phyloP scores from a whole-genome alignment of 2,329 filamentous ascomycete genomes.

The Penicillium aurantiogriseum region DNA sequence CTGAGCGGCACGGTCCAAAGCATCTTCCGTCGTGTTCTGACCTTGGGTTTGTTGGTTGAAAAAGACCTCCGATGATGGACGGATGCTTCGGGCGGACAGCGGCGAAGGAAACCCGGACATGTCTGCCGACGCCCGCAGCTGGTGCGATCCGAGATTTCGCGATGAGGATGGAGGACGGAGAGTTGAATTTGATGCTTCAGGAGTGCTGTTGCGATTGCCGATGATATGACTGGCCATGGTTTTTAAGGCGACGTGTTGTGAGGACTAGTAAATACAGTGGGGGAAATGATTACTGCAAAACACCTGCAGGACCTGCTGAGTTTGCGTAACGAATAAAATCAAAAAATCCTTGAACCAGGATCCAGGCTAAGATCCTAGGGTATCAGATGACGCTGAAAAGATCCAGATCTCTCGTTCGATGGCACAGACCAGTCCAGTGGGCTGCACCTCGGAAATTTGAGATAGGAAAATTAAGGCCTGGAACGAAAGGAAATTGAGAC shows the following conservation, averaged over 20 bases:
- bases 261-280: conserved; percentile 35
- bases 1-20: conserved; percentile 88
- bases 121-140: conserved; percentile 91
- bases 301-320: conserved; percentile 82
- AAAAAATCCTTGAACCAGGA: conserved; percentile 20
- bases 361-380: conserved; percentile 18
- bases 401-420: conserved; percentile 32
- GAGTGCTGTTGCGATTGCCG: conserved; percentile 94
- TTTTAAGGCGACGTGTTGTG: conserved; percentile 20
- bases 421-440: conserved; percentile 48
- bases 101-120: conserved; percentile 80
- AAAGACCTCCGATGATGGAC: conserved; percentile 88
- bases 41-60: conserved; percentile 74
- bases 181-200: conserved; percentile 78
- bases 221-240: conserved; percentile 64
- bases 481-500: conserved; percentile 41
- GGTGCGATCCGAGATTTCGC: conserved; percentile 73
- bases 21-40: conserved; percentile 72
- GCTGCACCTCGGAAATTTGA: conserved; percentile 40
- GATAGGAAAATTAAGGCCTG: conserved; percentile 17
- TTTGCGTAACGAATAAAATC: conserved; percentile 37
- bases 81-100: conserved; percentile 73
- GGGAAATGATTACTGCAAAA: conserved; percentile 43
- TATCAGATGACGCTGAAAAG: conserved; percentile 23
- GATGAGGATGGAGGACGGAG: conserved; percentile 83